These are phyloP conservation scores for Neofusicoccum sp. DNA, from an alignment of 2,329 filamentous ascomycete genomes.

Conservation along the genomic window DNA sequence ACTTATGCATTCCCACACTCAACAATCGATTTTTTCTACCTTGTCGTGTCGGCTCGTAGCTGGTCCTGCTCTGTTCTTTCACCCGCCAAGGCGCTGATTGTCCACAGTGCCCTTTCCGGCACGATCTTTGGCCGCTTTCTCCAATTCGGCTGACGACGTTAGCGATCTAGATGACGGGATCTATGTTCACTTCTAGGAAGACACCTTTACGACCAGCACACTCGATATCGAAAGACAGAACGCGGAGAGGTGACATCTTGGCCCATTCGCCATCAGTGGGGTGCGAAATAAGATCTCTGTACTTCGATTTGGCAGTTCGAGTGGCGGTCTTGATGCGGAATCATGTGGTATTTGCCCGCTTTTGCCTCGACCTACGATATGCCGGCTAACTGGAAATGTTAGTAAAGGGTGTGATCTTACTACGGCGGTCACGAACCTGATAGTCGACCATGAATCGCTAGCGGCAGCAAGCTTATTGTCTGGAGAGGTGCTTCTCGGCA, in stretches of 20 bases:
- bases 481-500: no score
- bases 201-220: conserved; percentile 96
- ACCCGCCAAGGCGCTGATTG: no score
- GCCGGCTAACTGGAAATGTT: conserved; percentile 64
- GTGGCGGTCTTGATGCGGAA: conserved; percentile 65
- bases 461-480: no score
- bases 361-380: conserved; percentile 98
- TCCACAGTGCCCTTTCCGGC: no score
- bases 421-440: conserved; percentile 55
- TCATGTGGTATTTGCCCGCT: conserved; percentile 67
- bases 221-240: conserved; percentile 97
- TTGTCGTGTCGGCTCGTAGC: no score
- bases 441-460: conserved; percentile 98
- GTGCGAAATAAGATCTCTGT: conserved; percentile 80
- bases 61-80: no score
- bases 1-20: no score
- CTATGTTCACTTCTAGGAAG: conserved; percentile 86
- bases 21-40: no score
- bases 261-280: conserved; percentile 91
- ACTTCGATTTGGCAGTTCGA: conserved; percentile 98
- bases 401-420: not conserved
- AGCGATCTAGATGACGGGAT: conserved; percentile 97
- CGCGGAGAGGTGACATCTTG: conserved; percentile 92
- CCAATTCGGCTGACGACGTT: conserved; percentile 93
- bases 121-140: no score